Evolutionary conservation across 129 eudicot species (phyloP), one percentile per base, ranked within the genome.

Genomic region (Artemisia argyi): DNA sequence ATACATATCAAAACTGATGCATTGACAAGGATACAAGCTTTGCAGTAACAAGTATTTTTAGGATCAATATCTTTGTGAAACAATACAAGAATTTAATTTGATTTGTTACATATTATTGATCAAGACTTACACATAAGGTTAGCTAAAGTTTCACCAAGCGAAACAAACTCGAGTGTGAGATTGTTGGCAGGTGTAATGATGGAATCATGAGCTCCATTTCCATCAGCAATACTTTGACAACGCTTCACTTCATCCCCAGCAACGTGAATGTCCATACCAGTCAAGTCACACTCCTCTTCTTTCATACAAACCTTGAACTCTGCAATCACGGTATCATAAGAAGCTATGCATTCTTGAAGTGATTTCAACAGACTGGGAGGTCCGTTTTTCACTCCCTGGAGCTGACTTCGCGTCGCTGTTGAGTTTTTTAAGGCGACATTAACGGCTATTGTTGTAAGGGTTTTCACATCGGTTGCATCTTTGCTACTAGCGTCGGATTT

Each of bases 201-300:
- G 10, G 46, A 39, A 39, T 7, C 46, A 39, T 7, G 46, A 39
- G 46, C 46, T 2, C 46, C 46, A 8, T 39, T 39, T 7, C 10
- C 46, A 39, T 39, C 46, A 7, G 46, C 2, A 7, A 39, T 39
- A 1, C 0, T 11, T 76, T 76, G 81, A 69, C 81, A 76, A 60
- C 65, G 47, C n/a, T 16, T 60, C 10, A 76, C 75, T 7, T 69
- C 81, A 0, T 76, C 81, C 1, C 48, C 75, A 7, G 75, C 81
- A 14, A 2, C 5, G 60, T 68, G 75, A 69, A 76, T 68, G n/a
- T 76, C 75, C 4, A 49, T 32, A 69, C 56, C 15, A 16, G 20
- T 69, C 18, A 50, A 50, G 20, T 35, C 2, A 50, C 81, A 76
- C 0, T 76, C 71, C 9, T 35, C 81, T 76, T 76, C 81, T 0